A percentile compares a stretch with the other conserved stretches of the same genome.
phyloP scores from a whole-genome alignment of 2,329 filamentous ascomycete genomes.

The Nemania serpens region DNA sequence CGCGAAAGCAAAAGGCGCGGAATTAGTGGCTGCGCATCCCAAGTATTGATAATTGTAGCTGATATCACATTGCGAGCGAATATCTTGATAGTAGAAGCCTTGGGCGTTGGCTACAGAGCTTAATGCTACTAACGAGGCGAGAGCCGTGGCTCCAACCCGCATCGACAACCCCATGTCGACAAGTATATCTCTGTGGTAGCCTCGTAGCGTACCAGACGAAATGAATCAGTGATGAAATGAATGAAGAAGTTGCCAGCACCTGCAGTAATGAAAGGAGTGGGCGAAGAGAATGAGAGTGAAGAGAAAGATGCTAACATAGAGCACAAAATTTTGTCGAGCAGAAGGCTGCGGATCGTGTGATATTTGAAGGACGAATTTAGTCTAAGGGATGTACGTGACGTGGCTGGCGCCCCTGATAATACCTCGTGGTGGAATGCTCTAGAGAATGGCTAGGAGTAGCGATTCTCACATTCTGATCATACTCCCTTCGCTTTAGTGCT shows the following conservation, averaged over 20 bases:
- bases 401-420: conserved; percentile 4
- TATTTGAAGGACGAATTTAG: conserved; percentile 29
- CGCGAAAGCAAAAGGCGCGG: conserved; percentile 27
- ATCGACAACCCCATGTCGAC: conserved; percentile 31
- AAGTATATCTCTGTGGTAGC: conserved; percentile 4
- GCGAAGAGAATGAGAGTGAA: conserved; percentile 20
- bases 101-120: conserved; percentile 26
- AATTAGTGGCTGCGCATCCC: conserved; percentile 25
- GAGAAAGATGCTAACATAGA: conserved; percentile 1
- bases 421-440: conserved; percentile 28
- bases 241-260: not conserved
- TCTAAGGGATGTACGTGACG: conserved; percentile 20
- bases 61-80: conserved; percentile 6
- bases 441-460: conserved; percentile 1
- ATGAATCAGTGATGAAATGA: too few species aligned
- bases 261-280: conserved; percentile 9
- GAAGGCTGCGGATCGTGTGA: conserved; percentile 7
- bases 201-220: not conserved
- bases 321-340: not conserved
- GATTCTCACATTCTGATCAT: conserved; percentile 10
- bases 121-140: conserved; percentile 30
- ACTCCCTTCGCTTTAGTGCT: conserved; percentile 26
- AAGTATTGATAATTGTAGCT: conserved; percentile 24
- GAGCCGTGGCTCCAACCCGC: conserved; percentile 27
- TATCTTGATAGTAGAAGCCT: conserved; percentile 27